Base-by-base conservation (phyloP, 306 rosid species). In the Fagus crenata region DNA sequence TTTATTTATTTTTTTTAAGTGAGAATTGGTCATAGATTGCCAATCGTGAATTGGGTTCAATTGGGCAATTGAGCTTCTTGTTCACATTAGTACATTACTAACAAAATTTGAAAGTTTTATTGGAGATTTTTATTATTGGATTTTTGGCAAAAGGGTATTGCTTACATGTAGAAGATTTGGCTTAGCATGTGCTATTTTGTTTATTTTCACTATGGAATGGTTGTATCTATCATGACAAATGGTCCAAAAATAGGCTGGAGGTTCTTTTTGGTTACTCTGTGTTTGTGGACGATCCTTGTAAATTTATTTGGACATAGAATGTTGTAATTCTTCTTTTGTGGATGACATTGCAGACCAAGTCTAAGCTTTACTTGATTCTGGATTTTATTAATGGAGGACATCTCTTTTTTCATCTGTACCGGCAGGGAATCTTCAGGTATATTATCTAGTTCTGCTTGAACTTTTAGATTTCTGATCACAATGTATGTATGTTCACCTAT, bases 311-410 rank as follows among this genome's bases (percentile, higher is more conserved):
- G 39, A 49, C 37, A 11, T 53, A 39, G 60, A 61, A 49, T 53
- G 84, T 49, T 43, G 22, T 71, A 60, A 7, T 41, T 64, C 2
- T 58, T 58, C 17, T 36, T 6, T 40, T 78, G 69, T 79, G 32
- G 53, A 17, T 61, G 68, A 40, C 7, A 84, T 82, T 81, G 83
- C 93, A 94, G 98, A 89, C 96, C 42, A 92, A 88, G 69, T 78
- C 89, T 54, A 95, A 95, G 84, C 89, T 95, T 35, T 92, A 92
- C 86, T 85, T 95, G 89, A 92, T 95, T 60, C 82, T 95, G 88
- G 97, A 95, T 82, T 95, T 92, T 42, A 83, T 95, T 4, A 95
- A 95, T 76, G 98, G 98, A 71, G 98, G 97, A 6, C 98, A 92
- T 90, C 95, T 95, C 77, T 95, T 95, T 75, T 95, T 73, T 78